Base-by-base conservation (phyloP, 306 rosid genomes). In the Fagus sylvatica region DNA sequence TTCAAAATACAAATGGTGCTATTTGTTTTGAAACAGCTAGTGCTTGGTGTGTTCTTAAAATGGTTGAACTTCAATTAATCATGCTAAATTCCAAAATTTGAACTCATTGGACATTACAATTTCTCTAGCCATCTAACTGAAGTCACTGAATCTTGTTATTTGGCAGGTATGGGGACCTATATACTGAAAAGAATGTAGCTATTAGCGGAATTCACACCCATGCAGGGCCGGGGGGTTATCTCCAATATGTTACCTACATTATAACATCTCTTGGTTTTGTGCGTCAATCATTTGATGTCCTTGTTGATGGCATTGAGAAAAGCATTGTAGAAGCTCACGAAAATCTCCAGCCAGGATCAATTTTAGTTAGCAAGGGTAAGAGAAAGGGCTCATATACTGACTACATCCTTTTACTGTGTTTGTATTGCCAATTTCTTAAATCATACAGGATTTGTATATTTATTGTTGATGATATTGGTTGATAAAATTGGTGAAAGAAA, bases 151-250 rank as follows among this genome's bases (percentile, higher is more conserved):
- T 64, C 51, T 71, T 32, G 43, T 78, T 71, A 19, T 72, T 85
- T 85, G 81, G 71, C 82, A 94, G 98, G 80, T 92, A 91, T 76
- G 97, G 94, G 53, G 90, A 90, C 73, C 83, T 94, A 7, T 94
- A 94, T 72, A 92, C 93, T 10, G 97, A 89, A 75, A 81, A 92
- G n/a, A 94, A 94, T 83, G 97, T 94, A 46, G 98, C 93, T 68
- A 92, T 94, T 74, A 94, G 97, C 80, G 98, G 97, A 83, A 92
- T 88, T 83, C 98, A 94, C 83, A 94, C 97, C 22, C 98, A 94
- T 74, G 94, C 96, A 48, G 98, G 96, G 22, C 98, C 98, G n/a
- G 98, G 98, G 72, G 98, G 98, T 74, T 94, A 91, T 88, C 97
- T 94, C 30, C 98, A 94, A 84, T 90, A 94, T 80, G 79, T 91